Evolutionary conservation across 2,329 filamentous ascomycete genomes (phyloP), one percentile per base, ranked within the genome.

Genomic region (Cladosporium sp.): DNA sequence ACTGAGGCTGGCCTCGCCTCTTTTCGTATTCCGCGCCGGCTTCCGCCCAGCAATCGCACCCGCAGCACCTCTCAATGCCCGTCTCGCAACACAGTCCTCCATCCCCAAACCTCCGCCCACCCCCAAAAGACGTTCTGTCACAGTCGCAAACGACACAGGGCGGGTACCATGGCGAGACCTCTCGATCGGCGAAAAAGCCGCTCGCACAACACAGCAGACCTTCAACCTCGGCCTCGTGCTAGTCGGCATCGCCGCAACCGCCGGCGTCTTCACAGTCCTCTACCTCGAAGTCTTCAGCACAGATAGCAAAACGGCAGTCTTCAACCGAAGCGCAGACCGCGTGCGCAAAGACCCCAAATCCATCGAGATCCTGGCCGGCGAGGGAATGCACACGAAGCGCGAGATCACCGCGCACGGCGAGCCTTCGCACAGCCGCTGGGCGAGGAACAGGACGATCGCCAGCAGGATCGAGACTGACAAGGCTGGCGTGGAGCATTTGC

Each of bases 141-240:
- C 90, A 0, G 80, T 92, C 0, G 84, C 91, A 62, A 93, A 89
- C 61, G 92, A 96, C 61, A 86, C 89, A 63, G 92, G 92, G 7
- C 78, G 80, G 56, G 83, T 96, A 1, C 82, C 83, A 3, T 97
- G 92, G 92, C 78, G 75, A 3, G 78, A 93, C 49, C 79, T 97
- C 2, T 89, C 85, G 1, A 74, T 72, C 0, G 74, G 74, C 42
- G 92, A 96, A 67, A 96, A 96, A 69, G 83, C 84, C 2, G 86
- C 86, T 19, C 81, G 92, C 34, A 88, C 89, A 7, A 92, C 89
- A 1, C 91, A 96, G 69, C 92, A 96, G 69, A 87, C 85, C 13
- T 86, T 95, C 74, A 96, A 97, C 70, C 83, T 96, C 58, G 78
- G 85, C 58, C 70, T 96, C 55, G 82, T 96, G 7, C 59, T 89